Conservation (phyloP, 129 eudicot species). For the Flaveria brownii region DNA sequence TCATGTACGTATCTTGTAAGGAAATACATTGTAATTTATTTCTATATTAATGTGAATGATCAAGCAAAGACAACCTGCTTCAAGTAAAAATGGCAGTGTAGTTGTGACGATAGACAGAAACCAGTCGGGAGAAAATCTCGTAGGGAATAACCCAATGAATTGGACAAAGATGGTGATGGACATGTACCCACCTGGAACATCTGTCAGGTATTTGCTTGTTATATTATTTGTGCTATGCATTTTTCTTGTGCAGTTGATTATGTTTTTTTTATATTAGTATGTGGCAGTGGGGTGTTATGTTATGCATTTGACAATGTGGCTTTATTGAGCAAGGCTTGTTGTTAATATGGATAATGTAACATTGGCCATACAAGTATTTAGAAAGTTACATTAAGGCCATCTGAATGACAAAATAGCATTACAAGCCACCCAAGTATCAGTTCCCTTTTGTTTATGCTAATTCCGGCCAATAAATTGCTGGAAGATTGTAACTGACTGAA, state of each 20-base stretch:
- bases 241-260: constrained; percentile 18
- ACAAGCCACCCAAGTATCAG: constrained; percentile 7
- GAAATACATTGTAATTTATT: constrained; percentile 24
- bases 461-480: background rate
- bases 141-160: constrained; percentile 52
- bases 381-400: background rate
- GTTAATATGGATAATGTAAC: background rate
- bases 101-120: constrained; percentile 57
- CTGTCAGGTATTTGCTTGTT: constrained; percentile 50
- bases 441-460: constrained; percentile 1
- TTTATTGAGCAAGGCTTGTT: background rate
- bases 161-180: constrained; percentile 95
- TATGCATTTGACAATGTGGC: background rate
- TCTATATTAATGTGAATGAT: constrained; percentile 56
- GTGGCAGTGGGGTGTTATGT: background rate
- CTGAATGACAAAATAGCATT: background rate
- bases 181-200: constrained; percentile 80
- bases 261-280: background rate
- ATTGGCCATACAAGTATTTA: background rate
- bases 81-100: constrained; percentile 78
- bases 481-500: background rate
- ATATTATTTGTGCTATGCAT: background rate
- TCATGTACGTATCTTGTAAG: constrained; percentile 8
- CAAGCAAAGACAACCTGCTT: constrained; percentile 98
- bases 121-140: constrained; percentile 46